Conservation (phyloP, 768 basidiomycete genomes). For the Rhodotorula kratochvilovae region DNA sequence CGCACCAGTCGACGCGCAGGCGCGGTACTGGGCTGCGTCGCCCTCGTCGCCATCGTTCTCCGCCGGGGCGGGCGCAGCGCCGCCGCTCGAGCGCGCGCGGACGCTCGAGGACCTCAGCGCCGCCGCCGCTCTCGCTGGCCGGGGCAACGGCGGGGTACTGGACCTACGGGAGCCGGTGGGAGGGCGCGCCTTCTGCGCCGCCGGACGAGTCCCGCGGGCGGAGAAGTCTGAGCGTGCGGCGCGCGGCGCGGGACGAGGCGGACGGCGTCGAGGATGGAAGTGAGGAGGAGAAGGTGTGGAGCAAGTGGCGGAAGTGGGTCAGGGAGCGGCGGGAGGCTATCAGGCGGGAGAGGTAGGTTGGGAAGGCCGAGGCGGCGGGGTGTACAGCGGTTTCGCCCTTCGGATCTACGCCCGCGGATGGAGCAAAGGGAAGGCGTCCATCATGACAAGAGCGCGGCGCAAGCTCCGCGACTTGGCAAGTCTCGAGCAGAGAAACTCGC, state of each 20-base stretch:
- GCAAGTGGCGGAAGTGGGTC: constrained; percentile 15
- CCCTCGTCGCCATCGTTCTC: no score
- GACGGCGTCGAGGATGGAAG: background rate
- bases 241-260: no score
- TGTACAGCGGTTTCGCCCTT: background rate
- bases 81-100: background rate
- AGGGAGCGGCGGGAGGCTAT: background rate
- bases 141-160: background rate
- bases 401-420: no score
- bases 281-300: constrained; percentile 2
- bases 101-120: background rate
- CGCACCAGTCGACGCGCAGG: no score
- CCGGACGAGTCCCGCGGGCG: background rate
- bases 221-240: background rate
- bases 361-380: background rate
- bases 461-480: no score
- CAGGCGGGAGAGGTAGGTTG: background rate
- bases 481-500: no score
- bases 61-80: no score
- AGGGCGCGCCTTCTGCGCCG: background rate
- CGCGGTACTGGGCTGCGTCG: no score
- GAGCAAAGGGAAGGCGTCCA: no score
- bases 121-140: no score
- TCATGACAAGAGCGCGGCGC: no score
- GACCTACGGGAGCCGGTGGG: background rate